Percentiles rank a stretch among this genome's conserved stretches.
These are phyloP conservation scores for Yarrowia alimentaria DNA, from an alignment of 805 yeast species.

Conservation along the genomic window DNA sequence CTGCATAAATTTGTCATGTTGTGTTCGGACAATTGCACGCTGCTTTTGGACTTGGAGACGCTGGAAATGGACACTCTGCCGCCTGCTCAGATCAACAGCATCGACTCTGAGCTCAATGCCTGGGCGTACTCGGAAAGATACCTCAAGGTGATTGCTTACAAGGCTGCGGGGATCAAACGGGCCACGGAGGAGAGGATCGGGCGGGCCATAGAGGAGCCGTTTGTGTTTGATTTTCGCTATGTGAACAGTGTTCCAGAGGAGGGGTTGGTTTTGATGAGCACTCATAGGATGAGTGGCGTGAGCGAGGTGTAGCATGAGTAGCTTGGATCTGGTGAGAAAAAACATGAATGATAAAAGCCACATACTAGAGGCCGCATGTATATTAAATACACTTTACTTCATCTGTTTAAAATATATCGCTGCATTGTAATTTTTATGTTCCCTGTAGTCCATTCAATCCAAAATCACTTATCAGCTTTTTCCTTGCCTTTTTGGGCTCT, in stretches of 20 bases:
- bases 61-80: constrained; percentile 19
- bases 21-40: constrained; percentile 22
- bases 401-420: too few species aligned
- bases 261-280: constrained; percentile 14
- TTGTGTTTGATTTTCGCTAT: constrained; percentile 15
- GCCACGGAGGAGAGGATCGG: constrained; percentile 22
- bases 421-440: too few species aligned
- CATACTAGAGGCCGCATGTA: too few species aligned
- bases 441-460: too few species aligned
- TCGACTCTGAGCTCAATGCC: constrained; percentile 23
- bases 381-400: too few species aligned
- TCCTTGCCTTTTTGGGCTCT: too few species aligned
- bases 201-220: constrained; percentile 22
- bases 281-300: neutral
- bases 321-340: too few species aligned
- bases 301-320: too few species aligned
- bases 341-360: too few species aligned
- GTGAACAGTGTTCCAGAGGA: constrained; percentile 5
- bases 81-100: constrained; percentile 18
- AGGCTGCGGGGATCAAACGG: constrained; percentile 9
- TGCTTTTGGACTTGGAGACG: constrained; percentile 13
- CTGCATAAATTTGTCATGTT: constrained; percentile 26
- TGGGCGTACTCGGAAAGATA: constrained; percentile 21
- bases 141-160: constrained; percentile 20
- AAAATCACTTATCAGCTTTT: too few species aligned